phyloP scores from a whole-genome alignment of 306 rosid species.

The Astragalus glycyphyllos region DNA sequence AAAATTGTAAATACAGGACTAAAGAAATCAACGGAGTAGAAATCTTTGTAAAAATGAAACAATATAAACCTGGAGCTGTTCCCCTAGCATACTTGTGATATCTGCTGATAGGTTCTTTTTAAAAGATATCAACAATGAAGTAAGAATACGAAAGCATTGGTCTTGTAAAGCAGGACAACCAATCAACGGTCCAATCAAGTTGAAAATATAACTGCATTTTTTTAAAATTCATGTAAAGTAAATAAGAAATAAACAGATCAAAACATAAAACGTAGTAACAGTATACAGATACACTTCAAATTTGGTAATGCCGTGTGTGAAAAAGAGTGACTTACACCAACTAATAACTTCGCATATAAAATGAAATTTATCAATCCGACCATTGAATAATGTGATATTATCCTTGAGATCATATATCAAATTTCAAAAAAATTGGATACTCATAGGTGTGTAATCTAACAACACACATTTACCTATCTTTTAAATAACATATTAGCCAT shows the following conservation, averaged over 20 bases:
- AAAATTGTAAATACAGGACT: conserved; percentile 37
- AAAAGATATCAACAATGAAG: conserved; percentile 56
- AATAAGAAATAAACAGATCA: conserved; percentile 27
- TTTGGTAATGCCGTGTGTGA: background rate
- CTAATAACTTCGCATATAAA: too few relatives aligned
- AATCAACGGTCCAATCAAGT: conserved; percentile 78
- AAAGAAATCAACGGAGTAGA: conserved; percentile 17
- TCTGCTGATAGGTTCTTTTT: conserved; percentile 57
- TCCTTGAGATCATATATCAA: too few relatives aligned
- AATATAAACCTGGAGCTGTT: conserved; percentile 80
- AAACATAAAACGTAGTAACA: background rate
- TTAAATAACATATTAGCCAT: too few relatives aligned
- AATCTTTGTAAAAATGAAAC: conserved; percentile 14
- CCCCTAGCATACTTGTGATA: conserved; percentile 71
- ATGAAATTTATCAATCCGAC: too few relatives aligned
- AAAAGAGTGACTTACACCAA: too few relatives aligned
- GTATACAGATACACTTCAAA: conserved; percentile 5
- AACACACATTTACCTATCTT: too few relatives aligned
- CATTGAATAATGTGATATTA: too few relatives aligned
- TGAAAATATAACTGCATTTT: conserved; percentile 81
- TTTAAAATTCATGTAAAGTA: conserved; percentile 31
- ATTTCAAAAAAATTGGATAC: too few relatives aligned
- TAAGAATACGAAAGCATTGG: conserved; percentile 72
- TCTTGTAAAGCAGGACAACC: conserved; percentile 70
- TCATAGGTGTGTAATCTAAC: too few relatives aligned